Base-by-base conservation (phyloP, 345 rosid genomes). In the Cochlearia excelsa region DNA sequence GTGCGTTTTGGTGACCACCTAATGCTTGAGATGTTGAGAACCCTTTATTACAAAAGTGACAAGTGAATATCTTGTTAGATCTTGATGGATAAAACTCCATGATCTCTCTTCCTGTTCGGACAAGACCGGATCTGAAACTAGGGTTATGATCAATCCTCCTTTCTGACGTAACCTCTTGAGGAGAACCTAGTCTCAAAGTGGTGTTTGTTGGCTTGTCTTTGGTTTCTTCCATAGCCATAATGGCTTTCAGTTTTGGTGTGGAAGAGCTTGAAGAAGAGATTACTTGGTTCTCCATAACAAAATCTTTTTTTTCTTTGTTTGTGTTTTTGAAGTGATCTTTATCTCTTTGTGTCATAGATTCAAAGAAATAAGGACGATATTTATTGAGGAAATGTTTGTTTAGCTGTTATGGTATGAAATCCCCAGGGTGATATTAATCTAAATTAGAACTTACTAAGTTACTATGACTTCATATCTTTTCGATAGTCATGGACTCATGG, bases 1-100 rank as follows among this genome's bases (percentile, higher is more conserved):
- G 97, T 6, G 94, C 97, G 63, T 87, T 90, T 66, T 90, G 97
- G 77, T 90, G 97, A 72, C 97, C 96, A 3, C 97, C 97, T 26
- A 90, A 81, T 40, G 97, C 97, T 68, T 90, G 97, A 33, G 94
- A 85, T 48, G 89, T 81, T 71, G 78, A 79, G 78, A 87, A 90
- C 63, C 59, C 63, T 57, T 63, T 62, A 0, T 46, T 35, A 33
- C 74, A 70, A 37, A 70, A 62, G 1, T 43, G 41, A 70, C 74
- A 70, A 42, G 35, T 16, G 37, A 33, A 70, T 54, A 49, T 35
- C 59, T 63, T 70, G 3, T 50, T 63, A 4, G 69, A 70, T 34
- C 11, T 57, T 30, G 74, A 2, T 2, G 64, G 74, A 38, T 63
- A 70, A 43, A 56, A 3, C 68, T 26, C 57, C 74, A 57, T 43